Evolutionary conservation across 305 asterid species (phyloP), one percentile per base, ranked within the genome.

Genomic region (Plantago coronopus): DNA sequence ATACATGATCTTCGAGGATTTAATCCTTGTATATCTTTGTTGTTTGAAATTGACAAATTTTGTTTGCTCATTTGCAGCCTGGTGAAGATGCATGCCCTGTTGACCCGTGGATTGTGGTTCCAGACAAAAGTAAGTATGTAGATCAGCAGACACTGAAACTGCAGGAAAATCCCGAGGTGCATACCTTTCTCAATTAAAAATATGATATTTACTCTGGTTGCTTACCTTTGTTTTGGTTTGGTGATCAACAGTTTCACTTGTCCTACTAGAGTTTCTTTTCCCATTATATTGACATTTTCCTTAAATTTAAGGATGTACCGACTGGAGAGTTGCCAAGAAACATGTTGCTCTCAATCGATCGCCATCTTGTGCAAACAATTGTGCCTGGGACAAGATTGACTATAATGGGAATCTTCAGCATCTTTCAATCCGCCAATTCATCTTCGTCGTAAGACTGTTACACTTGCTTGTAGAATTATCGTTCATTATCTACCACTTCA

Each of bases 311-410:
- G 99, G 99, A 93, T 70, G 99, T 93, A 51, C 99, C 99, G 50
- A 93, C 99, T 25, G 99, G 99, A 53, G 99, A 93, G 82, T 74
- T 93, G 64, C 99, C 99, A 48, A 87, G 99, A 66, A 93, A 93
- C 79, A 82, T 93, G 74, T 97, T 93, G 66, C 81, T 93, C 48
- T 93, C 99, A 17, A 60, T 93, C 67, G 99, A 93, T 75, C 94
- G 97, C 58, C 99, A 89, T 77, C 94, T 93, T 63, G 99, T 89
- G 76, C 99, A 93, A 78, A 89, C 99, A 71, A 89, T 93, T 77
- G 99, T 93, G 67, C 99, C 99, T 51, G 99, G 97, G 62, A 89
- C 95, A 48, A 93, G 99, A 79, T 76, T 93, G 79, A 86, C 97
- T 48, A 72, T 93, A 49, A 83, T 93, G 95, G 99, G 99, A 44